These are phyloP conservation scores for Penicillium sp. DNA, from an alignment of 2,329 filamentous ascomycete species.

Conservation along the genomic window DNA sequence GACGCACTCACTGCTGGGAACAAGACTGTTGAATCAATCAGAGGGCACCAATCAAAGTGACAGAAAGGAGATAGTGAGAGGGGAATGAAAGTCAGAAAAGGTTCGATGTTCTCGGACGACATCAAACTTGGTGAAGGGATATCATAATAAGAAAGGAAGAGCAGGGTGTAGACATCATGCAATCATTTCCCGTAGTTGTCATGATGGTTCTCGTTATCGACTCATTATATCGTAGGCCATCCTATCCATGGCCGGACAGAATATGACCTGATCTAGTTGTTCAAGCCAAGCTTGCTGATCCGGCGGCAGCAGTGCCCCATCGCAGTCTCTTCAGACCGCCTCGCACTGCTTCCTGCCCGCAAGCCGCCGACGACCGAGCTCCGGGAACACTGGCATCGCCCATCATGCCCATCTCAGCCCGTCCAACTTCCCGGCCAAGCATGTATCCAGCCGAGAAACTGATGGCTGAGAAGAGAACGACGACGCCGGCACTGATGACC, in stretches of 20 bases:
- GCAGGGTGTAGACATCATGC: background rate
- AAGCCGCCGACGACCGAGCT: constrained; percentile 39
- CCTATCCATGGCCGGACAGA: constrained; percentile 3
- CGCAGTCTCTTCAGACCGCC: constrained; percentile 46
- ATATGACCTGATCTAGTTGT: background rate
- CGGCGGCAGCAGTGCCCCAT: constrained; percentile 42
- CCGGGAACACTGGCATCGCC: constrained; percentile 29
- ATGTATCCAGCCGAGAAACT: constrained; percentile 67
- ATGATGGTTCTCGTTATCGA: constrained; percentile 3
- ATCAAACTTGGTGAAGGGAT: background rate
- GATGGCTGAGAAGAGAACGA: constrained; percentile 64
- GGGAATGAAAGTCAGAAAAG: background rate
- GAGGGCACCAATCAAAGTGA: background rate
- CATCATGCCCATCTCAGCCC: constrained; percentile 49
- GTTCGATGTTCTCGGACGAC: background rate
- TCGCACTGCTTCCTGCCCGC: constrained; percentile 49
- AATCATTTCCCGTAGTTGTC: background rate
- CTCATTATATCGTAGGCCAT: constrained; percentile 9
- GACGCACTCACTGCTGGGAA: background rate
- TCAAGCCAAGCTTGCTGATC: constrained; percentile 41
- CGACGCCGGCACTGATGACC: constrained; percentile 66
- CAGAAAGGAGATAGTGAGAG: background rate
- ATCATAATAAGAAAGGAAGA: background rate
- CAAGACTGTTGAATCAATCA: background rate
- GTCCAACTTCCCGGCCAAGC: constrained; percentile 60